phyloP scores from a whole-genome alignment of 2,329 filamentous ascomycete genomes.

The Metarhizium robertsii region DNA sequence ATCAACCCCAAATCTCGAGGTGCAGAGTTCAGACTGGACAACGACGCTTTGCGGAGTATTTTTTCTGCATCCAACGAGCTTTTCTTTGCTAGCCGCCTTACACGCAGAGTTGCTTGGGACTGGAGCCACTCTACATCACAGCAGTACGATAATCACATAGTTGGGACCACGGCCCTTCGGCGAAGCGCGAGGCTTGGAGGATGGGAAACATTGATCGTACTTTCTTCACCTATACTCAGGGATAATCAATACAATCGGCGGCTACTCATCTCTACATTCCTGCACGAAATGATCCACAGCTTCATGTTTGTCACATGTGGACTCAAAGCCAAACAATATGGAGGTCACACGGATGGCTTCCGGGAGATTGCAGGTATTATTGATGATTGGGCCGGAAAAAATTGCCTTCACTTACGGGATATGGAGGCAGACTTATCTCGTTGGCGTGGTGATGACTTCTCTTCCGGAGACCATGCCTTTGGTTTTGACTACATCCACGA shows the following conservation, averaged over 20 bases:
- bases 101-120: conserved; percentile 51
- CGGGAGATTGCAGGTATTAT: conserved; percentile 49
- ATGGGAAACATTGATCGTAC: conserved; percentile 53
- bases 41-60: conserved; percentile 46
- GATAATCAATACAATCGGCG: conserved; percentile 47
- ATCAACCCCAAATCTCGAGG: conserved; percentile 39
- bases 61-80: conserved; percentile 53
- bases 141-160: conserved; percentile 44
- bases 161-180: conserved; percentile 54
- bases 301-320: conserved; percentile 56
- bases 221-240: conserved; percentile 50
- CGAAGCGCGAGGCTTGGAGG: conserved; percentile 34
- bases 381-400: conserved; percentile 50
- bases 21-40: conserved; percentile 44
- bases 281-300: conserved; percentile 60
- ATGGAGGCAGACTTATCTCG: conserved; percentile 53
- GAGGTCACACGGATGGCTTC: conserved; percentile 54
- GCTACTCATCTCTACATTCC: conserved; percentile 53
- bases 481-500: neutral
- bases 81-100: conserved; percentile 49
- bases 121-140: conserved; percentile 44
- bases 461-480: neutral
- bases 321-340: conserved; percentile 42
- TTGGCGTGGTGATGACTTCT: conserved; percentile 29
- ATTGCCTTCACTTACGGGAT: conserved; percentile 44